Evolutionary conservation across 805 yeast genomes (phyloP).

Genomic region (Saccharomycopsis vini): DNA sequence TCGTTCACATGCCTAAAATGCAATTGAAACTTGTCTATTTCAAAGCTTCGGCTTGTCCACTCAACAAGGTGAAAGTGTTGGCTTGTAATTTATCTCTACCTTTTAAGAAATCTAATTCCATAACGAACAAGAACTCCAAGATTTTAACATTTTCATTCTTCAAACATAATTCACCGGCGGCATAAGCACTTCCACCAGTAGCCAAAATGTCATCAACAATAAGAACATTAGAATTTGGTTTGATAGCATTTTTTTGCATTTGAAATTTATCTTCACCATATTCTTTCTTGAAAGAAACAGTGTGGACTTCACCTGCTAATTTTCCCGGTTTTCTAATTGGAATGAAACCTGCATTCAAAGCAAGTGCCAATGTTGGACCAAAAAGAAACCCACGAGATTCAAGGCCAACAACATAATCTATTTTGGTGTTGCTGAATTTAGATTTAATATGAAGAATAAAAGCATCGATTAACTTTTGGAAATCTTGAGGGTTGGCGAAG

Average conservation of each 20-base stretch:
- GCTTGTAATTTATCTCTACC: conserved; percentile 84
- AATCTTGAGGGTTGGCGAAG: conserved; percentile 71
- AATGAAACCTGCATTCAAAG: conserved; percentile 80
- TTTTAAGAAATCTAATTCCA: conserved; percentile 91
- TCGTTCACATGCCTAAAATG: background rate
- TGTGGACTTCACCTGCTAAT: conserved; percentile 75
- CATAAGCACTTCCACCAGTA: conserved; percentile 93
- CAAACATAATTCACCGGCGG: conserved; percentile 77
- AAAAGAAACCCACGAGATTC: conserved; percentile 96
- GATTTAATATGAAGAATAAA: conserved; percentile 65
- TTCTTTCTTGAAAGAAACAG: conserved; percentile 77
- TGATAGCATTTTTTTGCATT: conserved; percentile 75
- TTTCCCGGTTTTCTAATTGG: conserved; percentile 96
- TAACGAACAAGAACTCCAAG: conserved; percentile 74
- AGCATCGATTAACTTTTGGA: conserved; percentile 73
- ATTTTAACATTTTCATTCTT: conserved; percentile 58
- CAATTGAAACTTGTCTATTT: conserved; percentile 21
- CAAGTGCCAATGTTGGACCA: conserved; percentile 92
- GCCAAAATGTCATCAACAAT: conserved; percentile 96
- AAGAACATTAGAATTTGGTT: conserved; percentile 70
- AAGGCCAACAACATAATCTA: conserved; percentile 87
- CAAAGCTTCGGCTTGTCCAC: conserved; percentile 61
- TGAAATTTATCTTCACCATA: conserved; percentile 88
- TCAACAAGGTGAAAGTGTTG: conserved; percentile 81
- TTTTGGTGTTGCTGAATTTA: conserved; percentile 40